Evolutionary conservation across 164 flowering plant genomes (phyloP).

Genomic region (Paratinospora sagittata): DNA sequence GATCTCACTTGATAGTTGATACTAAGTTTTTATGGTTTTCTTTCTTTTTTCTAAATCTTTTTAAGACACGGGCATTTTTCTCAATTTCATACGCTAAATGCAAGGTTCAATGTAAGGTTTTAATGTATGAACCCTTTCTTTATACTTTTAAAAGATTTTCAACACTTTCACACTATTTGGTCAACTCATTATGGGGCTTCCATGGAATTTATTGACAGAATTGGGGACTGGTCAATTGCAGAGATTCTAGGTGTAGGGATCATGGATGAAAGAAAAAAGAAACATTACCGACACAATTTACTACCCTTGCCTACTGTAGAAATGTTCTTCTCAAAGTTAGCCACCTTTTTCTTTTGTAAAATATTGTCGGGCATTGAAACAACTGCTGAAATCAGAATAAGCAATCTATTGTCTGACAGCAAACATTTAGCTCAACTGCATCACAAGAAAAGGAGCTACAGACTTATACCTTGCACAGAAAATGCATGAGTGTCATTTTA

Average conservation of each 20-base stretch:
- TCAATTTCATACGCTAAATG: background rate
- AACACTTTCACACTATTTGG: background rate
- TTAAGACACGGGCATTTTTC: too few species aligned
- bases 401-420: background rate
- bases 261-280: background rate
- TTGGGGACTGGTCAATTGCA: background rate
- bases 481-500: constrained; percentile 91
- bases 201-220: background rate
- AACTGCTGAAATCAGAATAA: background rate
- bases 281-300: too few species aligned
- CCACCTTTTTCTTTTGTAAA: background rate
- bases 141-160: background rate
- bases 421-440: background rate
- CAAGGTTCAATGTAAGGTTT: too few species aligned
- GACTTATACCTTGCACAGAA: constrained; percentile 66
- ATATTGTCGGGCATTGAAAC: background rate
- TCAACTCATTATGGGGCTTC: too few species aligned
- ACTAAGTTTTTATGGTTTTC: too few species aligned
- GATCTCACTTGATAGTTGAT: background rate
- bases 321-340: background rate
- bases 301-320: background rate
- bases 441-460: background rate
- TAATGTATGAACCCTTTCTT: background rate
- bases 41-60: too few species aligned
- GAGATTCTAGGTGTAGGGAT: background rate